A percentile compares a stretch with the other conserved stretches of the same genome.
These are phyloP conservation scores for Lepidium campestre DNA, from an alignment of 441 rosid genomes.

Conservation along the genomic window DNA sequence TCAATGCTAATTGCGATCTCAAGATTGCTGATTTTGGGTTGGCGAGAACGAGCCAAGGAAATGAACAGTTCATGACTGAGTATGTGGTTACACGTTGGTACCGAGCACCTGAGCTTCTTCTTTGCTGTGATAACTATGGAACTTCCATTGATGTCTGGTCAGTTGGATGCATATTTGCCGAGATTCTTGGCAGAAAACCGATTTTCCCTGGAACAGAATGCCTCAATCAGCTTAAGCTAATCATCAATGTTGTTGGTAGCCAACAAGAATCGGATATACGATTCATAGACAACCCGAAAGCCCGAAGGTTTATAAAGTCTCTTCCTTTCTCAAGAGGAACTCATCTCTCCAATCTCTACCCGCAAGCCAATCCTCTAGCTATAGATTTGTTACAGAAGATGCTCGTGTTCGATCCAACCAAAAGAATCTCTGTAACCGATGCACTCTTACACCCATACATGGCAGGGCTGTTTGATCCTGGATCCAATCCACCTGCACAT, in stretches of 20 bases:
- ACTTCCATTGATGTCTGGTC: conserved; percentile 61
- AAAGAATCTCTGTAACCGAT: conserved; percentile 52
- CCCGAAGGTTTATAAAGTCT: conserved; percentile 47
- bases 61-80: conserved; percentile 57
- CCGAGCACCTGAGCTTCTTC: conserved; percentile 64
- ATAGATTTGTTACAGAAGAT: conserved; percentile 54
- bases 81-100: conserved; percentile 67
- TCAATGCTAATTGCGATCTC: conserved; percentile 46
- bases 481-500: conserved; percentile 42
- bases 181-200: conserved; percentile 53
- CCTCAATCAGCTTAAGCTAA: conserved; percentile 45
- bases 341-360: conserved; percentile 44
- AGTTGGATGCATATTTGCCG: conserved; percentile 58
- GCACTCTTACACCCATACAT: conserved; percentile 64
- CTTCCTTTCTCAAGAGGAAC: conserved; percentile 48
- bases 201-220: conserved; percentile 56
- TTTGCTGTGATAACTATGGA: conserved; percentile 57
- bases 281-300: conserved; percentile 55
- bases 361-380: conserved; percentile 61
- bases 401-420: conserved; percentile 62
- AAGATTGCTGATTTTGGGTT: conserved; percentile 62
- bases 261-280: conserved; percentile 42
- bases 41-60: conserved; percentile 56
- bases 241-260: conserved; percentile 48
- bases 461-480: conserved; percentile 50